These are phyloP conservation scores for Globisporangium spiculum DNA, from an alignment of 352 stramenopile genomes.

Conservation along the genomic window DNA sequence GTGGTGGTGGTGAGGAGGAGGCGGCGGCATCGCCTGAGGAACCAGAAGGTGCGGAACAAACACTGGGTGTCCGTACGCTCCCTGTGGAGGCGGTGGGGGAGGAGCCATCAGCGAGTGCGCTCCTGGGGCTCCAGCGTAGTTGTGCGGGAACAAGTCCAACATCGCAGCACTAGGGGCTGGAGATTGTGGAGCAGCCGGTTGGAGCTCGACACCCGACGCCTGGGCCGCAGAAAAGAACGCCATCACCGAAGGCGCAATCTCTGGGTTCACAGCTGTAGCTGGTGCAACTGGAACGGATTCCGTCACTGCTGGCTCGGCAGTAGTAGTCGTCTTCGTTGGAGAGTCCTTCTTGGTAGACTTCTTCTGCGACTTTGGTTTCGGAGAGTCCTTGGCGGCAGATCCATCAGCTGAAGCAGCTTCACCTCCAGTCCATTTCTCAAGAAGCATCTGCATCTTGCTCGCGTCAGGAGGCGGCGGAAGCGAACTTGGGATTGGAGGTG, in stretches of 20 bases:
- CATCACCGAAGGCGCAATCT: constrained; percentile 18
- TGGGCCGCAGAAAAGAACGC: constrained; percentile 23
- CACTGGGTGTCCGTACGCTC: constrained; percentile 1
- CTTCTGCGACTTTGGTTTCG: constrained; percentile 2
- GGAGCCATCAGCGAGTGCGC: not conserved
- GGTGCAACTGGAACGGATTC: not conserved
- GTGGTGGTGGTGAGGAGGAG: constrained; percentile 20
- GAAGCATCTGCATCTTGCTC: constrained; percentile 50
- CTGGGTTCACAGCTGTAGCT: not conserved
- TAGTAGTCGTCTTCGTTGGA: not conserved
- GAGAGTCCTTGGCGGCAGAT: not conserved
- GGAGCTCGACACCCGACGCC: constrained; percentile 4
- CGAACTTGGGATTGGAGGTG: constrained; percentile 13
- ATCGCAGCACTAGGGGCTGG: constrained; percentile 22
- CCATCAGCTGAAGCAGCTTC: constrained; percentile 15
- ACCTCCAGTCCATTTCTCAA: constrained; percentile 59
- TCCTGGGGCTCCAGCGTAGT: constrained; percentile 24
- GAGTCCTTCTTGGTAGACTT: constrained; percentile 1
- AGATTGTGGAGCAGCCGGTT: constrained; percentile 13
- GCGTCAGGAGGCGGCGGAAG: constrained; percentile 7
- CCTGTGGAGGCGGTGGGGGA: constrained; percentile 6
- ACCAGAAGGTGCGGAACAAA: constrained; percentile 7
- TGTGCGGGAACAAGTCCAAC: constrained; percentile 50
- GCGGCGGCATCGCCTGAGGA: constrained; percentile 11
- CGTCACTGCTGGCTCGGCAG: not conserved